A percentile compares a stretch with the other conserved stretches of the same genome.
These are phyloP conservation scores for Crucihimalaya himalaica DNA, from an alignment of 345 rosid species.

Conservation along the genomic window DNA sequence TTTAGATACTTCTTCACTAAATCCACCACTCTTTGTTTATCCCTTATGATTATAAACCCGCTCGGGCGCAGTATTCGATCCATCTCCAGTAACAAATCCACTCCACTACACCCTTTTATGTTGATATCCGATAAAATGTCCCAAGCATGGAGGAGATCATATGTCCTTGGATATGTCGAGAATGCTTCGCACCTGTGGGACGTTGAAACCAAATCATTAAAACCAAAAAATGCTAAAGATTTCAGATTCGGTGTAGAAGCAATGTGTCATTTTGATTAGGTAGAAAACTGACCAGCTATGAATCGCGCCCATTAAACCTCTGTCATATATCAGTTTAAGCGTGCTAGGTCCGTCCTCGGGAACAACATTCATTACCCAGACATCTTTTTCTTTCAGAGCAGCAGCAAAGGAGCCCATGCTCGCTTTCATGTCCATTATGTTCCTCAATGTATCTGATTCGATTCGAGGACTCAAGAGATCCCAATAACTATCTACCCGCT, in stretches of 20 bases:
- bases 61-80: slow-evolving; percentile 85
- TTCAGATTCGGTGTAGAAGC: not conserved
- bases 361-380: slow-evolving; percentile 87
- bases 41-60: slow-evolving; percentile 70
- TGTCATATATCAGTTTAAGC: slow-evolving; percentile 70
- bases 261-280: not conserved
- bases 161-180: slow-evolving; percentile 82
- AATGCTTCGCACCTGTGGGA: slow-evolving; percentile 74
- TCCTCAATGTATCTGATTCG: slow-evolving; percentile 64
- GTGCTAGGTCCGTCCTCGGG: slow-evolving; percentile 79
- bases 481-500: slow-evolving; percentile 72
- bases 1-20: slow-evolving; percentile 59
- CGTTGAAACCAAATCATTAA: not conserved
- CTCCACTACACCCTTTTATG: slow-evolving; percentile 72
- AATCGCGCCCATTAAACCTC: slow-evolving; percentile 69
- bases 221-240: not conserved
- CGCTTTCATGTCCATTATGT: slow-evolving; percentile 96
- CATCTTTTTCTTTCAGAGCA: slow-evolving; percentile 68
- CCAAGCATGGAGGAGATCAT: slow-evolving; percentile 80
- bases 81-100: slow-evolving; percentile 81
- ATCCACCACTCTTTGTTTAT: slow-evolving; percentile 63
- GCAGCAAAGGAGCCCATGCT: slow-evolving; percentile 84
- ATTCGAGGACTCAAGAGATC: slow-evolving; percentile 71
- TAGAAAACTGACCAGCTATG: slow-evolving; percentile 67
- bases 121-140: slow-evolving; percentile 56